Evolutionary conservation across 495 filamentous ascomycete genomes (phyloP).

Genomic region (Penicillium waksmanii): DNA sequence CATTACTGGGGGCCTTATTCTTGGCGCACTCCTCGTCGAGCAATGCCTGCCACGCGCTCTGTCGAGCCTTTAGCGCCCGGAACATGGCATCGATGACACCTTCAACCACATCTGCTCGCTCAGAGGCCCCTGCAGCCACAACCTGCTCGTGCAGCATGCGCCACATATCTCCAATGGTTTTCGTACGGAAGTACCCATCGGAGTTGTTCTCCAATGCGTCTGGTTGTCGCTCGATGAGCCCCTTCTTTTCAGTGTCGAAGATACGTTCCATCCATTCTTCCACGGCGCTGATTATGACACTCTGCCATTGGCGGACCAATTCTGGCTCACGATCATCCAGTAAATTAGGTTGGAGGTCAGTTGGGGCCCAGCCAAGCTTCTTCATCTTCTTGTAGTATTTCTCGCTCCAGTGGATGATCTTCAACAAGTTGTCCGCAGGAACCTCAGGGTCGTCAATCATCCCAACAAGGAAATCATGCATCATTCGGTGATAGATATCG

Average conservation of each 20-base stretch:
- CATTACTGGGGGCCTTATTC: constrained; percentile 60
- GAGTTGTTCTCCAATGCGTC: constrained; percentile 84
- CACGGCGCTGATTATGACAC: constrained; percentile 90
- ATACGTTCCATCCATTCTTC: constrained; percentile 98
- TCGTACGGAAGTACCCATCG: constrained; percentile 85
- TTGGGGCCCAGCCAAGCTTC: constrained; percentile 76
- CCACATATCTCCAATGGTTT: constrained; percentile 92
- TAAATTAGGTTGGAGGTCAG: constrained; percentile 77
- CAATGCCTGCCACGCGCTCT: constrained; percentile 82
- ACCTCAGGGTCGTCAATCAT: constrained; percentile 81
- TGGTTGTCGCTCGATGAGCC: constrained; percentile 75
- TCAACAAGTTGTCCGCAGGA: constrained; percentile 75
- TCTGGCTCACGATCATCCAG: constrained; percentile 87
- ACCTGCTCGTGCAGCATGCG: constrained; percentile 94
- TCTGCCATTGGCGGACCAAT: constrained; percentile 88
- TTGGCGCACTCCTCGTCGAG: constrained; percentile 82
- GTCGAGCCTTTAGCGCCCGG: constrained; percentile 76
- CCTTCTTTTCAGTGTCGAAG: constrained; percentile 73
- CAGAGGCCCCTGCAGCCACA: constrained; percentile 75
- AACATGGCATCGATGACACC: constrained; percentile 96
- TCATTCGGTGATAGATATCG: constrained; percentile 85
- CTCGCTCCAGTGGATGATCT: constrained; percentile 92
- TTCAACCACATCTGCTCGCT: constrained; percentile 83
- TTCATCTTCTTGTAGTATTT: constrained; percentile 96
- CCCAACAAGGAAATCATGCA: constrained; percentile 88